Evolutionary conservation across 2,329 filamentous ascomycete species (phyloP).

Genomic region (Graphiopsis chlorocephala): DNA sequence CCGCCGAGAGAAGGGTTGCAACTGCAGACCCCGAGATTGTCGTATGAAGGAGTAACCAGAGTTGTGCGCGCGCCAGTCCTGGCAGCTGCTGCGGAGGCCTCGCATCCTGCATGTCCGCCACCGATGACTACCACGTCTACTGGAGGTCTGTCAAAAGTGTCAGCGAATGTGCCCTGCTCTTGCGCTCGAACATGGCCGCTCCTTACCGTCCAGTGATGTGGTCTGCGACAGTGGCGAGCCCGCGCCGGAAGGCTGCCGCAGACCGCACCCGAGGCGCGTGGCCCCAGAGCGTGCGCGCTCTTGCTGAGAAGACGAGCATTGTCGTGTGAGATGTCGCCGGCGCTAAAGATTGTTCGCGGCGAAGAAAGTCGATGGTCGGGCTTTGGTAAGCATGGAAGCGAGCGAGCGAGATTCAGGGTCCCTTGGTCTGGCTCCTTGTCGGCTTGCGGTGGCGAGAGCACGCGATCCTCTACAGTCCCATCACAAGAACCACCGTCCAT

Average conservation of each 20-base stretch:
- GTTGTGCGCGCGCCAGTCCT: slow-evolving; percentile 84
- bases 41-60: slow-evolving; percentile 80
- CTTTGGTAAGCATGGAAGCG: background rate
- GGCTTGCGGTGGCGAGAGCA: background rate
- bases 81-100: slow-evolving; percentile 88
- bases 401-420: background rate
- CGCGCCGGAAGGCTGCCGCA: slow-evolving; percentile 33
- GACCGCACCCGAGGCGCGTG: slow-evolving; percentile 49
- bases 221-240: slow-evolving; percentile 43
- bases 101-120: slow-evolving; percentile 90
- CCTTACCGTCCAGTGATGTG: slow-evolving; percentile 26
- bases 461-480: background rate
- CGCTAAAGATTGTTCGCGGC: background rate
- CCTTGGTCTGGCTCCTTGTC: background rate
- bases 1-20: slow-evolving; percentile 97
- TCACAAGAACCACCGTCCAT: background rate
- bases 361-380: background rate
- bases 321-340: background rate
- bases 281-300: slow-evolving; percentile 44
- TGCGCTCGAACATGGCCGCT: background rate
- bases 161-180: slow-evolving; percentile 31
- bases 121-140: slow-evolving; percentile 90
- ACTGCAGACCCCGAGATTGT: slow-evolving; percentile 91
- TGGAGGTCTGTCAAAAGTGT: slow-evolving; percentile 21
- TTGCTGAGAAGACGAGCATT: slow-evolving; percentile 29